These are phyloP conservation scores for Diutina catenulata DNA, from an alignment of 1,139 yeast species.

Conservation along the genomic window DNA sequence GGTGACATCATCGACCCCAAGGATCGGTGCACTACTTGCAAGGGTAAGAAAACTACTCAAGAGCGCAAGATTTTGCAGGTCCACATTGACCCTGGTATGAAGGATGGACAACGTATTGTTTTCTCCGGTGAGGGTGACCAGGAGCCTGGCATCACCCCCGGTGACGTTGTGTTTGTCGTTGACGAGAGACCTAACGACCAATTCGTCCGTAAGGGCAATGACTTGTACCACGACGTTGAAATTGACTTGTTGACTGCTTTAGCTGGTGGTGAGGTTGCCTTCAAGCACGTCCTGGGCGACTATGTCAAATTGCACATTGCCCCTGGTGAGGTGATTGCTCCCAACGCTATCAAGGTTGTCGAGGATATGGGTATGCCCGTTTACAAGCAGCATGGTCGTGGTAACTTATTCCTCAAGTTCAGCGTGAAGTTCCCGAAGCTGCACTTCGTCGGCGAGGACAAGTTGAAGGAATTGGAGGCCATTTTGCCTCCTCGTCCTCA, in stretches of 20 bases:
- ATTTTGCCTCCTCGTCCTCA: constrained; percentile 56
- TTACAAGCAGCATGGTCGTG: constrained; percentile 63
- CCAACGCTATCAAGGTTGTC: constrained; percentile 70
- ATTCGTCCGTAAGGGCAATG: constrained; percentile 85
- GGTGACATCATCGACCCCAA: constrained; percentile 84
- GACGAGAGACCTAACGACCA: constrained; percentile 77
- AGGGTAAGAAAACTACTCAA: constrained; percentile 75
- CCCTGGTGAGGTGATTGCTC: constrained; percentile 91
- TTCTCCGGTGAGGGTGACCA: constrained; percentile 97
- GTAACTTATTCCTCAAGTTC: constrained; percentile 63
- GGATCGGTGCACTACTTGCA: constrained; percentile 81
- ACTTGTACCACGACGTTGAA: constrained; percentile 75
- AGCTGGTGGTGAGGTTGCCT: constrained; percentile 87
- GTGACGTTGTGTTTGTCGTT: constrained; percentile 88
- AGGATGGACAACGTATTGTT: constrained; percentile 81
- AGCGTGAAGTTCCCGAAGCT: constrained; percentile 59
- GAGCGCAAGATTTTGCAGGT: constrained; percentile 94
- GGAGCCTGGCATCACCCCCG: constrained; percentile 90
- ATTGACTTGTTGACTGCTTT: constrained; percentile 87
- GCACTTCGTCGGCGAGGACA: constrained; percentile 54
- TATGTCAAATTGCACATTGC: constrained; percentile 70
- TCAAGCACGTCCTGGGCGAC: constrained; percentile 83
- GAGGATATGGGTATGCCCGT: constrained; percentile 96
- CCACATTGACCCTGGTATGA: constrained; percentile 96
- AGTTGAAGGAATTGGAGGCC: constrained; percentile 50